Conservation (phyloP, 495 filamentous ascomycete species). For the Xanthoparmelia taractica region DNA sequence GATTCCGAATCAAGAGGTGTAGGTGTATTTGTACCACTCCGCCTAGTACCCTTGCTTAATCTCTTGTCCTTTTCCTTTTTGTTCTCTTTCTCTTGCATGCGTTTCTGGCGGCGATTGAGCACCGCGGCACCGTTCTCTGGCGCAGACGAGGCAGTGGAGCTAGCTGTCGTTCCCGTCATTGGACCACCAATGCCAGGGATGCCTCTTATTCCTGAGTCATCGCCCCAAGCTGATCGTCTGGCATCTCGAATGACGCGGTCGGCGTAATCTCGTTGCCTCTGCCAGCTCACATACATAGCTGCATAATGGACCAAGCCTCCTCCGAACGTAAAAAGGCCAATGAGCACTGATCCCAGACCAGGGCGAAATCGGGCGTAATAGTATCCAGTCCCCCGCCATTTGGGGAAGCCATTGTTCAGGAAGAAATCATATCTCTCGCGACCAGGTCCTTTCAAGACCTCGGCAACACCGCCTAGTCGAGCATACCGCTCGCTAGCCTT, state of each 20-base stretch:
- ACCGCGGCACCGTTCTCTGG: conserved; percentile 44
- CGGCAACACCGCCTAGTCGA: conserved; percentile 71
- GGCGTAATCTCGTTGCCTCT: conserved; percentile 82
- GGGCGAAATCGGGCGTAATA: conserved; percentile 93
- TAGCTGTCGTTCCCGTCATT: conserved; percentile 32
- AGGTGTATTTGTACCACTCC: conserved; percentile 44
- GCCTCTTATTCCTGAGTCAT: conserved; percentile 56
- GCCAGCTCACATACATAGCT: conserved; percentile 74
- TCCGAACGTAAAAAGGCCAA: conserved; percentile 74
- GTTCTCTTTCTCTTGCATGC: conserved; percentile 74
- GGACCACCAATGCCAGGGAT: conserved; percentile 57
- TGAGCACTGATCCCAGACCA: conserved; percentile 73
- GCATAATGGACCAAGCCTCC: conserved; percentile 82
- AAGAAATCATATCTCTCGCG: conserved; percentile 95
- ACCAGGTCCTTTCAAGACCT: conserved; percentile 69
- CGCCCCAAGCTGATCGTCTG: conserved; percentile 79
- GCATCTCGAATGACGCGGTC: conserved; percentile 87
- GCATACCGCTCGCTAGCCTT: conserved; percentile 70
- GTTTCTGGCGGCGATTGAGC: conserved; percentile 80
- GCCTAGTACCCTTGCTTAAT: conserved; percentile 27
- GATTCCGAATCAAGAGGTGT: conserved; percentile 42
- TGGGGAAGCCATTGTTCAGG: conserved; percentile 85
- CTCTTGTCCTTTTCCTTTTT: conserved; percentile 55
- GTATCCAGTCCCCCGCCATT: conserved; percentile 95
- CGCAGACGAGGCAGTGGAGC: conserved; percentile 32